Base-by-base conservation (phyloP, 2,329 filamentous ascomycete genomes). In the Penicillium frequentans region DNA sequence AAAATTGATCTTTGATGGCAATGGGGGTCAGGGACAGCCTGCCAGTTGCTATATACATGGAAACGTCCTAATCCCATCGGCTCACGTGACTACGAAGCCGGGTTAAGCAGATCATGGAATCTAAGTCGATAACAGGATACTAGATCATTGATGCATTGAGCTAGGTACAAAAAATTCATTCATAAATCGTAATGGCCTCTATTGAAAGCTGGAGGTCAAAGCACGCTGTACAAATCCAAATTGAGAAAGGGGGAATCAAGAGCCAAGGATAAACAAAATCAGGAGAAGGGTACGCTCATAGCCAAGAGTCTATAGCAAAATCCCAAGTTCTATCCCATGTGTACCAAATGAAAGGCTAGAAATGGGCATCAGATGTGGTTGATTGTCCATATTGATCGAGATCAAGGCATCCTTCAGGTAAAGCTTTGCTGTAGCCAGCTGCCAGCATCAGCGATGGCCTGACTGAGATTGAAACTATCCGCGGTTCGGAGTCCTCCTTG, bases 401-500 rank as follows among this genome's bases (percentile, higher is more conserved):
- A 7, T 61, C 55, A 42, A 59, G 27, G 60, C 43, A 68, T 57
- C 73, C 50, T 69, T 71, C 53, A 75, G 70, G 21, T 76, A 61
- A 76, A 79, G 56, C 73, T 77, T 50, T 77, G 69, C 37, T 72
- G 73, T n/a, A 80, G 63, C 69, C 75, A 79, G 58, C 75, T 79
- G 5, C 77, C 77, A 10, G 76, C 68, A 54, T 79, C 77, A 6
- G 73, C 73, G n/a, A 80, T 77, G 1, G 75, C 76, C 61, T 76
- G 73, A 44, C 70, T 75, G 5, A 79, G 69, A 54, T 78, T 72
- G 50, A 79, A 79, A n/a, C 68, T 70, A 10, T 77, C 73, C 11
- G 61, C 55, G 39, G 67, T 69, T 46, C 63, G 57, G 35, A 60
- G 43, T 24, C 68, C 69, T 59, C 68, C 69, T 60, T 77, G 75